A percentile compares a stretch with the other conserved stretches of the same genome.
These are phyloP conservation scores for Earliella scabrosa DNA, from an alignment of 1,284 basidiomycete genomes.

Conservation along the genomic window DNA sequence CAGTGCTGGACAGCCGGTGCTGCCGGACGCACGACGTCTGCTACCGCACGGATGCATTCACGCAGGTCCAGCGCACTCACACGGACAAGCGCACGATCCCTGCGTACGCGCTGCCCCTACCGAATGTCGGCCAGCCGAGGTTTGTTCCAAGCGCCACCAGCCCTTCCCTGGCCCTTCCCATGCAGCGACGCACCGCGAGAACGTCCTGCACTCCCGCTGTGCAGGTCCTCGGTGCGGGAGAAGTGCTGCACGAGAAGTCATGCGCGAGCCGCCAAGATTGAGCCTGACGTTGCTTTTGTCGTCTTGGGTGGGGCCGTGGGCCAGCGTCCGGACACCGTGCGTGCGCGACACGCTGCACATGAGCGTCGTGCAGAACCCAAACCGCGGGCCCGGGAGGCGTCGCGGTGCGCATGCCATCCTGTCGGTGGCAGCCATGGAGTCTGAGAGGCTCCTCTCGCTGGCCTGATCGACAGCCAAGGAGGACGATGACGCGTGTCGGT, in stretches of 20 bases:
- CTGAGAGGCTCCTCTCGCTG: too few species aligned
- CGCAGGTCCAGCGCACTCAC: slow-evolving; percentile 12
- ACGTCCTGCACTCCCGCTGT: slow-evolving; percentile 5
- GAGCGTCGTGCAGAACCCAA: not conserved
- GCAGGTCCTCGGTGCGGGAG: slow-evolving; percentile 19
- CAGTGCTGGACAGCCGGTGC: not conserved
- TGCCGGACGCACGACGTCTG: not conserved
- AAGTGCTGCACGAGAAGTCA: slow-evolving; percentile 15
- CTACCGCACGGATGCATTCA: slow-evolving; percentile 5
- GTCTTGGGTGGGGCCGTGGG: slow-evolving; percentile 7
- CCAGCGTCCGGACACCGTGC: slow-evolving; percentile 13
- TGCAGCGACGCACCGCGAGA: slow-evolving; percentile 21
- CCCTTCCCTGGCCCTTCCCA: slow-evolving; percentile 9
- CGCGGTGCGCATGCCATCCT: not conserved
- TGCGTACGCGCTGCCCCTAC: slow-evolving; percentile 14
- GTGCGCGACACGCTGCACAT: not conserved
- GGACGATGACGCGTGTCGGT: slow-evolving; percentile 1
- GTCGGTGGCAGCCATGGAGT: not conserved
- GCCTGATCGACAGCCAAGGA: not conserved
- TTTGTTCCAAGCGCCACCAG: slow-evolving; percentile 12
- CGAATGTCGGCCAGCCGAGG: slow-evolving; percentile 16
- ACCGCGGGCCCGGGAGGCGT: not conserved
- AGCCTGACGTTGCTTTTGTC: not conserved
- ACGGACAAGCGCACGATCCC: not conserved
- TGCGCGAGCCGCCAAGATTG: not conserved